Conservation (phyloP, 73 alveolate species). For the Stentor roeselii region DNA sequence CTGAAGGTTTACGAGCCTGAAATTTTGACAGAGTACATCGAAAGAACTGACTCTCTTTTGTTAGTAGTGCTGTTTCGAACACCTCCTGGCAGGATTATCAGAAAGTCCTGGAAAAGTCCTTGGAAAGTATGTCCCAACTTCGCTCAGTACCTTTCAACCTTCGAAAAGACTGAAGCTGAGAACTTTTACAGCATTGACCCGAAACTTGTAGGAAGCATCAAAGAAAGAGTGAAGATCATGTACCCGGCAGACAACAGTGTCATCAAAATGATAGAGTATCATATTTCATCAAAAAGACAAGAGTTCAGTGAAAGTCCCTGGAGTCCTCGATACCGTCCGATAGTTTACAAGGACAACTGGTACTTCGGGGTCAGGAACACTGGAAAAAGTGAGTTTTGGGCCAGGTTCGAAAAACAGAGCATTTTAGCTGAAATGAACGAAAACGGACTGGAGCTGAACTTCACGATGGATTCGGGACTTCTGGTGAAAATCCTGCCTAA, state of each 20-base stretch:
- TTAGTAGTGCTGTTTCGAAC: conserved; percentile 60
- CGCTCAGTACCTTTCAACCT: conserved; percentile 50
- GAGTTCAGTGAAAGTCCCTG: conserved; percentile 8
- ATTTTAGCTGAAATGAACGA: conserved; percentile 20
- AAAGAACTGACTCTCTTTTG: conserved; percentile 66
- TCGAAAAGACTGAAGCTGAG: conserved; percentile 30
- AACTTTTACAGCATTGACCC: conserved; percentile 63
- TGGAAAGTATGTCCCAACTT: conserved; percentile 64
- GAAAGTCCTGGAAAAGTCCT: conserved; percentile 65
- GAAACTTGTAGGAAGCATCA: conserved; percentile 59
- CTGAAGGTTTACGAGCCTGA: conserved; percentile 60
- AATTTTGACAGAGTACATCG: conserved; percentile 56
- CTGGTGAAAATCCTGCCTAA: conserved; percentile 69
- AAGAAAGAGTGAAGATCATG: conserved; percentile 67
- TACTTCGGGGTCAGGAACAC: conserved; percentile 9
- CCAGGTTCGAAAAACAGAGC: conserved; percentile 67
- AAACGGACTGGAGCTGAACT: conserved; percentile 48
- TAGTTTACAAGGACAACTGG: conserved; percentile 21
- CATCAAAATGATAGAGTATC: conserved; percentile 48
- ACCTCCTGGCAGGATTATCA: conserved; percentile 83
- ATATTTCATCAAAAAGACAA: conserved; percentile 36
- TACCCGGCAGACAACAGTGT: conserved; percentile 84
- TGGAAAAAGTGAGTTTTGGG: conserved; percentile 64
- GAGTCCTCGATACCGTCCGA: conserved; percentile 32
- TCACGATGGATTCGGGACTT: conserved; percentile 77